Base-by-base conservation (phyloP, 2,329 filamentous ascomycete species). In the Trichoderma koningii region DNA sequence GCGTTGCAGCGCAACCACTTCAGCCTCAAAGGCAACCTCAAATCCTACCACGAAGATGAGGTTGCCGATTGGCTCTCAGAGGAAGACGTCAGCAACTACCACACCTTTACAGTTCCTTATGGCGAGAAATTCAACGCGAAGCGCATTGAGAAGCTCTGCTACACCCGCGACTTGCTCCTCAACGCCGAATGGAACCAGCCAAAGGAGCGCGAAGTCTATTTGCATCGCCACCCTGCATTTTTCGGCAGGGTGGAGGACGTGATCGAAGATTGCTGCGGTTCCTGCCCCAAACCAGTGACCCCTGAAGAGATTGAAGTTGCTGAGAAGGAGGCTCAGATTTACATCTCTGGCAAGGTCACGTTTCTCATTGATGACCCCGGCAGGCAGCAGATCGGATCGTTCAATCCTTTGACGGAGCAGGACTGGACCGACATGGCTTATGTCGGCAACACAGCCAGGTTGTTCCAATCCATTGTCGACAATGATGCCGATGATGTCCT, bases 371-470 rank as follows among this genome's bases (percentile, higher is more conserved):
- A 96, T 70, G 86, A 96, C 69, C 91, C 92, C 1, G 92, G 92
- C 19, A 83, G 92, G 63, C 92, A 95, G 72, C 79, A 85, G 74
- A 86, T 86, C 56, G 84, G 84, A 28, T 86, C 83, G 10, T 96
- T 96, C 78, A 89, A 95, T 70, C 92, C 92, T 0, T 82, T 94
- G 44, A 93, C 89, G 0, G 87, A 92, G 48, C 83, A 91, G 57
- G 91, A 95, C 72, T 96, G 92, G 91, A 95, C 92, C 0, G 90
- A 93, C 69, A 95, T 96, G 91, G 91, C 92, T 0, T 96, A 96
- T 69, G 83, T 96, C 42, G 90, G 91, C 12, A 91, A 93, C 69
- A 93, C 91, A 1, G 87, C 86, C 44, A 82, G 85, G 17, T 81
- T 96, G 2, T 96, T 91, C 71, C 89, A 93, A 72, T 92, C 90